A percentile compares a stretch with the other conserved stretches of the same genome.
These are phyloP conservation scores for Zhuliangozyma parablackwelliae DNA, from an alignment of 1,139 yeast species.

Conservation along the genomic window DNA sequence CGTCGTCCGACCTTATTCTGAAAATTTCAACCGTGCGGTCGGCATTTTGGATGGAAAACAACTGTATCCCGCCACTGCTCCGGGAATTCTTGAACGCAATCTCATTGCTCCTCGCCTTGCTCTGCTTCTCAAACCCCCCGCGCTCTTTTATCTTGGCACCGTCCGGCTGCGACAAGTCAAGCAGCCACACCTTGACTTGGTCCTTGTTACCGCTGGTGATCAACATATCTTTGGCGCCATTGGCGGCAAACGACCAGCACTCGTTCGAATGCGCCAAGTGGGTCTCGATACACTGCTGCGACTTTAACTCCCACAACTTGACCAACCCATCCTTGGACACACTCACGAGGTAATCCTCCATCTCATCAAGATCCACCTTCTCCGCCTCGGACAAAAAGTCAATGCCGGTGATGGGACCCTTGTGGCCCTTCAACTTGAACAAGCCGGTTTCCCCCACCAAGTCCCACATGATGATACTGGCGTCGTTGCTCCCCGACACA, in stretches of 20 bases:
- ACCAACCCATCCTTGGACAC: conserved; percentile 86
- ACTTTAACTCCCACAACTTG: conserved; percentile 86
- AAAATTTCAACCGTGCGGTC: conserved; percentile 82
- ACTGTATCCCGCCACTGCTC: conserved; percentile 24
- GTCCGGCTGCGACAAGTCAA: conserved; percentile 54
- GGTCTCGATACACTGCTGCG: conserved; percentile 90
- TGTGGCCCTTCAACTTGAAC: conserved; percentile 82
- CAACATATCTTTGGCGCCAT: conserved; percentile 33
- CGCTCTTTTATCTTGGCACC: conserved; percentile 50
- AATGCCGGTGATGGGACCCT: conserved; percentile 80
- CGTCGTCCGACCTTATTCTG: conserved; percentile 73
- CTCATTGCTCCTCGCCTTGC: conserved; percentile 69
- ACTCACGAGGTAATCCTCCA: conserved; percentile 70
- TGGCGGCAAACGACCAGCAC: conserved; percentile 77
- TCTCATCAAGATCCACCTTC: conserved; percentile 38
- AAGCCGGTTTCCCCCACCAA: conserved; percentile 88
- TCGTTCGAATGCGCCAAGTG: conserved; percentile 92
- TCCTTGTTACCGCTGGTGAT: conserved; percentile 78
- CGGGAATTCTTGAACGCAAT: conserved; percentile 46
- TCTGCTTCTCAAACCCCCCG: conserved; percentile 73
- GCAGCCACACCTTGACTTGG: conserved; percentile 78
- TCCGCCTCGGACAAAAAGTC: conserved; percentile 39
- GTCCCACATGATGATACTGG: conserved; percentile 89
- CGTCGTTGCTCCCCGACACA: conserved; percentile 82
- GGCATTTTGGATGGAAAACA: conserved; percentile 68